phyloP scores from a whole-genome alignment of 768 basidiomycete genomes.

The Rhodotorula toruloides region DNA sequence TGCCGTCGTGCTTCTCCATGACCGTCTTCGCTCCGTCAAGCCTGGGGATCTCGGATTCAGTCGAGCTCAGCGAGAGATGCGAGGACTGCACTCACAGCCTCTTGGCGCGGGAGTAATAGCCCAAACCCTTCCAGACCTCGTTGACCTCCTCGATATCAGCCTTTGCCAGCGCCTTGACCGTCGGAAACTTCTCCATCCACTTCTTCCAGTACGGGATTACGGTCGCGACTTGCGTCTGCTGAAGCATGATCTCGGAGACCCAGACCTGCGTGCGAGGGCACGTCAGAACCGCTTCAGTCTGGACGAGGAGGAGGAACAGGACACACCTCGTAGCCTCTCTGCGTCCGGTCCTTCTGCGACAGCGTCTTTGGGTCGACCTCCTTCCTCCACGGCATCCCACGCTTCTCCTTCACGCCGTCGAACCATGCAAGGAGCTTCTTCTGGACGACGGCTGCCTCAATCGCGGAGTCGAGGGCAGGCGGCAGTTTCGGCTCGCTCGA shows the following conservation, averaged over 20 bases:
- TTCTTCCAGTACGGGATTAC: constrained; percentile 84
- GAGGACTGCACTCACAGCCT: constrained; percentile 51
- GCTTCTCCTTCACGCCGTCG: constrained; percentile 57
- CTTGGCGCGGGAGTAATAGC: constrained; percentile 48
- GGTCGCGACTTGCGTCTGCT: constrained; percentile 88
- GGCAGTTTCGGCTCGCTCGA: background rate
- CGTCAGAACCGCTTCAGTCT: background rate
- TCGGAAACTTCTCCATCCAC: constrained; percentile 47
- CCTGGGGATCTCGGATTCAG: background rate
- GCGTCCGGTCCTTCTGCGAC: constrained; percentile 60
- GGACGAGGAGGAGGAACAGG: background rate
- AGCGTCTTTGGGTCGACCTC: constrained; percentile 55
- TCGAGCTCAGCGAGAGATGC: background rate
- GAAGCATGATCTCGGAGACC: constrained; percentile 87
- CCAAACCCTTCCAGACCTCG: constrained; percentile 67
- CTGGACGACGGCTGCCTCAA: constrained; percentile 32
- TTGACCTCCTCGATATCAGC: constrained; percentile 80
- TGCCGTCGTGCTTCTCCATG: constrained; percentile 61
- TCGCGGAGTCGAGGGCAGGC: background rate
- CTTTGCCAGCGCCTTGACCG: constrained; percentile 48
- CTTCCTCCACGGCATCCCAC: constrained; percentile 90
- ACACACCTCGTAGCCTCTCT: constrained; percentile 83
- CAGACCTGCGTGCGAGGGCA: constrained; percentile 57
- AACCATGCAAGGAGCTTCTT: constrained; percentile 59
- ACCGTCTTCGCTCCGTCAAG: constrained; percentile 77